Evolutionary conservation across 2,329 filamentous ascomycete genomes (phyloP).

Genomic region (Harringtonia lauricola): DNA sequence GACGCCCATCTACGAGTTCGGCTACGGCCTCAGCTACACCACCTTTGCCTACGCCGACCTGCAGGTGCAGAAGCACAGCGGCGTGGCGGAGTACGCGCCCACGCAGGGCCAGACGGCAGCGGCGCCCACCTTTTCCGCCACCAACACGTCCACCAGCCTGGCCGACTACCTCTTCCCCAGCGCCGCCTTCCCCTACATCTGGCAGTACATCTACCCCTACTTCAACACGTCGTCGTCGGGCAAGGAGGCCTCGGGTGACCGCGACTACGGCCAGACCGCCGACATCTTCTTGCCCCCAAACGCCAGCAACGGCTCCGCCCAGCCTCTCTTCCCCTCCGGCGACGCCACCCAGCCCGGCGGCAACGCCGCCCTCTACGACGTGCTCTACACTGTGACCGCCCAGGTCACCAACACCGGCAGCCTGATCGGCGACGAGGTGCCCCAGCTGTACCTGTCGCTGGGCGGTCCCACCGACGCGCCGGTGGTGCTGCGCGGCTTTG

Average conservation of each 20-base stretch:
- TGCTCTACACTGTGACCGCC: conserved; percentile 55
- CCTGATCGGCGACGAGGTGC: conserved; percentile 56
- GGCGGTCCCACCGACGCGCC: conserved; percentile 64
- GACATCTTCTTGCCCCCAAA: conserved; percentile 49
- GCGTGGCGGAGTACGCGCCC: conserved; percentile 42
- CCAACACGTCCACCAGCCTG: conserved; percentile 50
- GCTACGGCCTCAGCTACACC: conserved; percentile 71
- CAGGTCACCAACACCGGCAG: conserved; percentile 62
- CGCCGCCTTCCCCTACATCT: conserved; percentile 36
- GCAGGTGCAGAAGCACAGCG: conserved; percentile 33
- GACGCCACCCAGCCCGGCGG: conserved; percentile 44
- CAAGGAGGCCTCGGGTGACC: conserved; percentile 42
- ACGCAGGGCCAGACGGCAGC: conserved; percentile 47
- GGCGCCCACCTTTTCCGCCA: conserved; percentile 50
- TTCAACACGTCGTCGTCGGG: conserved; percentile 51
- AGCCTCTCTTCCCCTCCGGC: conserved; percentile 39
- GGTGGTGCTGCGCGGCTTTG: conserved; percentile 66
- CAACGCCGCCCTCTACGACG: conserved; percentile 55
- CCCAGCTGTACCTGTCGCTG: conserved; percentile 70
- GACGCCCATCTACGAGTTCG: conserved; percentile 70
- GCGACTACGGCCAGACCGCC: conserved; percentile 47
- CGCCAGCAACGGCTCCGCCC: conserved; percentile 42
- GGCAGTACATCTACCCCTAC: conserved; percentile 58
- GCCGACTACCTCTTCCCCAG: conserved; percentile 59
- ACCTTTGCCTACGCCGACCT: conserved; percentile 67